Base-by-base conservation (phyloP, 805 yeast species). In the Candida nonsorbophila region DNA sequence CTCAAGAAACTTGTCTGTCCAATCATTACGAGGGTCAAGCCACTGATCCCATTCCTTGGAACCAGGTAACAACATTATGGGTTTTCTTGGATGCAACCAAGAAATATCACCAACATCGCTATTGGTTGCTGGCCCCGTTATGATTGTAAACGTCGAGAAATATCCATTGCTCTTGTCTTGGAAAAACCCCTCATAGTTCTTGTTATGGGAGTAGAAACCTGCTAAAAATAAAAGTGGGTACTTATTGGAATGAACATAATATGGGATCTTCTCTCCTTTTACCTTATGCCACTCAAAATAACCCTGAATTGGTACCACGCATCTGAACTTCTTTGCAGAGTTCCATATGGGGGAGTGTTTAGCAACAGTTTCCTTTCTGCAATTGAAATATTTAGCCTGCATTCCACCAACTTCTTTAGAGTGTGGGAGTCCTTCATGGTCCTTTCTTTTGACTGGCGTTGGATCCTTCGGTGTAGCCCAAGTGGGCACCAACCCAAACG, bases 11-110 rank as follows among this genome's bases (percentile, higher is more conserved):
- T 58, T 51, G 3, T 53, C 53, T 33, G 51, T 43, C 70, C 77
- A 69, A 10, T 51, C 49, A 0, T 38, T 32, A 0, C 39, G 34
- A 0, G 74, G 67, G 30, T 72, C 60, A 20, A 86, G 52, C 95
- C 95, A 88, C 3, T 48, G 43, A 4, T 67, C 49, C 72, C 88
- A 77, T 22, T 67, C 72, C n/a, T 58, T 41, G 0, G 77, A 54
- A 0, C 72, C 77, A 0, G 85, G 84, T 16, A 61, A 67, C 5
- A 86, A 32, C 9, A 85, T 67, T 2, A 82, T 62, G 0, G 97
- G 97, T 76, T 85, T 84, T 15, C 97, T 62, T 1, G 59, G 53
- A 49, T 88, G 96, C 3, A 88, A 52, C 83, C 86, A 79, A 24
- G 60, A 53, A 38, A 87, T 38, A 25, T 71, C 71, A 21, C 66